Base-by-base conservation (phyloP, 228 moss, liverwort and hornwort genomes). In the Sphagnum magellanicum region DNA sequence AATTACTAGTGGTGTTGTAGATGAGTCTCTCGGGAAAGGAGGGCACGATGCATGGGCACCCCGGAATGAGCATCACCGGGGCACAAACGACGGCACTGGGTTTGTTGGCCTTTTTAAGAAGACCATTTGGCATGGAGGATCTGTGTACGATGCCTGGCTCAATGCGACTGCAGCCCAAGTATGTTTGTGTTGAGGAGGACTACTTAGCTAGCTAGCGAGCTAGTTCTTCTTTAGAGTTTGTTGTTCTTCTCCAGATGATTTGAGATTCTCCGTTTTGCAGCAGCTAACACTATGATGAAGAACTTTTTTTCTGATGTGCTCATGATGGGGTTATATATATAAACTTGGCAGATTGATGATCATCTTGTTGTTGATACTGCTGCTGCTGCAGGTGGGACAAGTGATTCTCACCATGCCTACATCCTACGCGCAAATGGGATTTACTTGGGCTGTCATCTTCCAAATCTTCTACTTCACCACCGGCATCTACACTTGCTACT, bases 351-450 rank as follows among this genome's bases (percentile, higher is more conserved):
- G 32, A 32, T 32, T 32, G 32, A 32, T 32, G 32, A 32, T 32
- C 32, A 32, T 32, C 32, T 32, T 32, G 32, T 32, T 32, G 32
- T 32, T 32, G 32, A 32, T 32, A 32, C 3, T 2, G 32, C 32
- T 32, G 32, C 32, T 32, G 32, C 32, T 32, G 32, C 84, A 92
- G 90, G 92, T 90, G 13, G 90, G 92, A 57, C 92, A 90, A 79
- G 90, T 92, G 49, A 90, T 92, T 53, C 63, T 92, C 60, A 50
- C 92, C 4, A 84, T 92, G 88, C 92, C 90, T 8, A 90, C 86
- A 9, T 90, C 92, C 7, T 92, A 92, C 12, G 75, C 90, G 6
- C 92, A 92, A 55, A 92, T 92, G 92, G 92, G 92, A 4, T 75
- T 75, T 10, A 82, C 74, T 62, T 67, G 77, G 8, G 92, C 88